phyloP scores from a whole-genome alignment of 352 stramenopile species.

The Aphanomyces astaci region DNA sequence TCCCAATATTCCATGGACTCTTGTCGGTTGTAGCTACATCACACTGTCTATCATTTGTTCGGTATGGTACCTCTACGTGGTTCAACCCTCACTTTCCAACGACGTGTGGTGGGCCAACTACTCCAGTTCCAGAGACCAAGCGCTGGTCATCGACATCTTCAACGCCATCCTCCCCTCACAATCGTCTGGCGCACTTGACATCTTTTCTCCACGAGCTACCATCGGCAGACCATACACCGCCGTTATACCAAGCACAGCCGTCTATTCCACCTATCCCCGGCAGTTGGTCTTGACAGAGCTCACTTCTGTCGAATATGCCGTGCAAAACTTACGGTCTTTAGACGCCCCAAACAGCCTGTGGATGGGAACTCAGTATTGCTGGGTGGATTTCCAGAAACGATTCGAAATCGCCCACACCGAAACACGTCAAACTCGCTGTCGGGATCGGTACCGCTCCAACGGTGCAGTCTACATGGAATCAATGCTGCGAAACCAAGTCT shows the following conservation, averaged over 20 bases:
- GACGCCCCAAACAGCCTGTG: background rate
- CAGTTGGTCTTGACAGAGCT: background rate
- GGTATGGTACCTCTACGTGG: background rate
- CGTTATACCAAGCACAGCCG: background rate
- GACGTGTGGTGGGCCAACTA: constrained; percentile 18
- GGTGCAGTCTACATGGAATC: constrained; percentile 16
- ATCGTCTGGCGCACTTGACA: background rate
- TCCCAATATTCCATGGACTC: no score
- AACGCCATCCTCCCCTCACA: background rate
- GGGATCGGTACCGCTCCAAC: background rate
- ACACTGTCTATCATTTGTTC: background rate
- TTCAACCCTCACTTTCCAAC: background rate
- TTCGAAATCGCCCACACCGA: constrained; percentile 11
- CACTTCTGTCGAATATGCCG: background rate
- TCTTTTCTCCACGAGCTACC: background rate
- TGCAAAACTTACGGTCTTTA: background rate
- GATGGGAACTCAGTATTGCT: constrained; percentile 1
- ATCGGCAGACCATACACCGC: background rate
- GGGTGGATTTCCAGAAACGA: background rate
- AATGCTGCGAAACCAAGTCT: background rate
- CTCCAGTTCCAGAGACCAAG: background rate
- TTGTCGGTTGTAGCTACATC: background rate
- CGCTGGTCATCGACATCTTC: constrained; percentile 3
- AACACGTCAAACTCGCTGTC: background rate
- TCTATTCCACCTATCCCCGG: background rate